Conservation (phyloP, 1,284 basidiomycete genomes). For the Cystobasidium pallidum region DNA sequence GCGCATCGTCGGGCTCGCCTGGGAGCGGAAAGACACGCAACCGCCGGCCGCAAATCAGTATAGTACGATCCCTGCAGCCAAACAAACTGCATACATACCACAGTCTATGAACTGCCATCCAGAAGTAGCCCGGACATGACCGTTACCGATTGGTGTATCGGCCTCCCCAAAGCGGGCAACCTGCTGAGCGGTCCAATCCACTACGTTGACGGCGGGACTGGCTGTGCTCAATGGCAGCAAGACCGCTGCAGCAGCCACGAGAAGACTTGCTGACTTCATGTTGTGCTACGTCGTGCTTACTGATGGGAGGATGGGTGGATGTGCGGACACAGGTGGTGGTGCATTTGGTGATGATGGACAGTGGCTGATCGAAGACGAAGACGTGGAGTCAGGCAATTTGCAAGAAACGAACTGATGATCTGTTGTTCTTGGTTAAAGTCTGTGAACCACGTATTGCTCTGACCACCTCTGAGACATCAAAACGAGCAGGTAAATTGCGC, state of each 20-base stretch:
- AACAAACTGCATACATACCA: constrained; percentile 46
- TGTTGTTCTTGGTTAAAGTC: too few species aligned
- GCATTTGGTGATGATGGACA: too few species aligned
- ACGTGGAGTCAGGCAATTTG: too few species aligned
- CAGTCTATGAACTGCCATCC: constrained; percentile 53
- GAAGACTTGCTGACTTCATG: constrained; percentile 28
- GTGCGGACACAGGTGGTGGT: too few species aligned
- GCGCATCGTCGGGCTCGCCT: constrained; percentile 52
- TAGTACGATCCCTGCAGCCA: too few species aligned
- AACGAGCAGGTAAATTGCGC: too few species aligned
- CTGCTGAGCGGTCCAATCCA: constrained; percentile 46
- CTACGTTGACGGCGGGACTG: constrained; percentile 24
- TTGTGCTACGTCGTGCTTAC: background rate
- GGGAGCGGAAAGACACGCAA: background rate
- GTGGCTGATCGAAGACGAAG: too few species aligned
- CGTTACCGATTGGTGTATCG: constrained; percentile 12
- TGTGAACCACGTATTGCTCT: too few species aligned
- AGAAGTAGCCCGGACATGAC: constrained; percentile 44
- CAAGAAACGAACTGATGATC: too few species aligned
- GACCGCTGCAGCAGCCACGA: constrained; percentile 12
- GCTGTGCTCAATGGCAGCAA: constrained; percentile 25
- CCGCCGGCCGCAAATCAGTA: too few species aligned
- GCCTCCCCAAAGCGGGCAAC: constrained; percentile 44
- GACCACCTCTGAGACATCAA: too few species aligned
- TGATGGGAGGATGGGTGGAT: too few species aligned